These are phyloP conservation scores for Anisogramma anomala DNA, from an alignment of 2,329 filamentous ascomycete genomes.

Conservation along the genomic window DNA sequence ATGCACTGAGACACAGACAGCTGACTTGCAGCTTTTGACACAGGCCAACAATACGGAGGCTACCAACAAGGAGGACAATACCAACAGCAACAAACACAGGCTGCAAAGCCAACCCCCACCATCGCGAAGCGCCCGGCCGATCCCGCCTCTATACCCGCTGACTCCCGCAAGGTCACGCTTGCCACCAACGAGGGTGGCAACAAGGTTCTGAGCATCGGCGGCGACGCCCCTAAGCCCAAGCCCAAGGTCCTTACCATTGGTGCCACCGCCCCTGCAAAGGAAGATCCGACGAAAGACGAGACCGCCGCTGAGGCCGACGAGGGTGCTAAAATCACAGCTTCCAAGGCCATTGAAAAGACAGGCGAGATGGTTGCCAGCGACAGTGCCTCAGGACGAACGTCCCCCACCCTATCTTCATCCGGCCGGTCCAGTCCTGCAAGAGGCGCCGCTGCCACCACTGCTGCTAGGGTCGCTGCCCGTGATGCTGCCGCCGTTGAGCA, in stretches of 20 bases:
- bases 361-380: constrained; percentile 42
- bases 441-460: constrained; percentile 25
- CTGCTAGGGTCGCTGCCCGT: constrained; percentile 37
- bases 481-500: constrained; percentile 76
- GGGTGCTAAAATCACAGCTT: constrained; percentile 71
- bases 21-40: constrained; percentile 15
- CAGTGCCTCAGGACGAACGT: constrained; percentile 49
- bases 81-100: constrained; percentile 29
- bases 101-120: constrained; percentile 38
- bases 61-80: constrained; percentile 37
- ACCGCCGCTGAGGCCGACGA: constrained; percentile 42
- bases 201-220: constrained; percentile 54
- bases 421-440: constrained; percentile 72
- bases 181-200: constrained; percentile 45
- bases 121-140: constrained; percentile 53
- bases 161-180: constrained; percentile 38
- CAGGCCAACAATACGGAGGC: constrained; percentile 38
- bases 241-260: constrained; percentile 51
- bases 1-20: not conserved
- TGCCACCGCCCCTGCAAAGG: constrained; percentile 26
- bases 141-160: constrained; percentile 32
- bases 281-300: constrained; percentile 31
- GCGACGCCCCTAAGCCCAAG: constrained; percentile 39
- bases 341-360: constrained; percentile 86
- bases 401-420: constrained; percentile 70